Evolutionary conservation across 495 filamentous ascomycete species (phyloP), one percentile per base, ranked within the genome.

Genomic region (Xylaria telfairii): DNA sequence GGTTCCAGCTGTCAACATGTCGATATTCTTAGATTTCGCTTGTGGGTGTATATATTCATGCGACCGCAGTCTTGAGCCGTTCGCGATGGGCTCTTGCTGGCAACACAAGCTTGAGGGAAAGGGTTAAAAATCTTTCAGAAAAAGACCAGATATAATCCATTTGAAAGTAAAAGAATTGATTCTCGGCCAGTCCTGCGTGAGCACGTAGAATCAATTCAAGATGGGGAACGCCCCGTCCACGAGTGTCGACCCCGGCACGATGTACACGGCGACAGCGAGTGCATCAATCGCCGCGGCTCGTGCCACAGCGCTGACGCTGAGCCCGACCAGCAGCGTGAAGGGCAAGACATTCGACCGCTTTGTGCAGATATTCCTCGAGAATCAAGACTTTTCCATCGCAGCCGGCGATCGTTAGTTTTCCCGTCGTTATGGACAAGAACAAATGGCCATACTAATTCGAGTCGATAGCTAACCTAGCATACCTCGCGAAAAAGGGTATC

Each of bases 281-380:
- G 69, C 60, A 19, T 65, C 60, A 8, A 60, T 71, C 42, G 69
- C 21, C 28, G 76, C 71, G 19, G 76, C 68, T 1, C 67, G 72
- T 12, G 79, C 77, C 21, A 80, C 77, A 12, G 76, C 75, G 12
- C 24, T 69, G 68, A 76, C 80, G 1, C 60, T 69, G 62, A 87
- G 85, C 24, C 89, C 89, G 21, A 86, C 85, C 10, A 88, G 86
- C 64, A 81, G 85, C 73, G 87, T 92, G 42, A 68, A 80, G 65
- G 91, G 91, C 60, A 81, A 85, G 69, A 88, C 82, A 0, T 93
- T 92, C 72, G 82, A 92, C 76, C 86, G 88, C 10, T 89, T 91
- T 72, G 83, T 89, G 54, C 83, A 87, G 64, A 87, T 93, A 72
- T 93, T 89, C 87, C 83, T 92, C 34, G 91, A 92, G 80, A 93